A percentile compares a stretch with the other conserved stretches of the same genome.
Conservation (phyloP, 2,329 filamentous ascomycete genomes). For the Fusarium torreyae region DNA sequence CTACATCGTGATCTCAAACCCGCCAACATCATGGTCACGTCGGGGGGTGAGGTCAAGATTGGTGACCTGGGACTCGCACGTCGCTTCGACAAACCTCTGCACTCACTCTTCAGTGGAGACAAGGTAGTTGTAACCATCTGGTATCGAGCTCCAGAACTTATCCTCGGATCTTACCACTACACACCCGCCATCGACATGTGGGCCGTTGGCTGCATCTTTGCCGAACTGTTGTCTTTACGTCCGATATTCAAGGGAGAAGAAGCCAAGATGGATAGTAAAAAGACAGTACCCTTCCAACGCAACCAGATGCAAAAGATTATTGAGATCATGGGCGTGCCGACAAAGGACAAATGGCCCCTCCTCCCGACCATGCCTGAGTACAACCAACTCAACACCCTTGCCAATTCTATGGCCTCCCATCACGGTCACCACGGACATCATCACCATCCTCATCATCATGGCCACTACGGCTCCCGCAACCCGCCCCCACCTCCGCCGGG, state of each 20-base stretch:
- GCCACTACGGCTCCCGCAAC: slow-evolving; percentile 57
- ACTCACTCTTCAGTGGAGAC: slow-evolving; percentile 92
- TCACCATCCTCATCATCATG: slow-evolving; percentile 64
- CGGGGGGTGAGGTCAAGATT: slow-evolving; percentile 90
- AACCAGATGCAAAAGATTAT: slow-evolving; percentile 99
- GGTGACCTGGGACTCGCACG: slow-evolving; percentile 94
- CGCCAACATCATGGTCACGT: slow-evolving; percentile 99
- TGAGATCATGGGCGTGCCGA: slow-evolving; percentile 93
- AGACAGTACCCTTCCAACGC: slow-evolving; percentile 95
- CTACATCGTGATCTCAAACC: slow-evolving; percentile 97
- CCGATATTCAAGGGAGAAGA: slow-evolving; percentile 99
- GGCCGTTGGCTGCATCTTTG: slow-evolving; percentile 98
- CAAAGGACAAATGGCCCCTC: slow-evolving; percentile 89
- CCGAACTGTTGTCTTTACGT: slow-evolving; percentile 88
- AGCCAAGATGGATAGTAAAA: slow-evolving; percentile 98
- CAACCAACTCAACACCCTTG: slow-evolving; percentile 73
- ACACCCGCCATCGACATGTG: slow-evolving; percentile 97
- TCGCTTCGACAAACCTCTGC: slow-evolving; percentile 93
- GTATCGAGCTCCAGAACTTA: slow-evolving; percentile 95
- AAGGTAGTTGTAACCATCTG: slow-evolving; percentile 99
- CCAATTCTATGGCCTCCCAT: slow-evolving; percentile 64
- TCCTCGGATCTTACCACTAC: slow-evolving; percentile 95
- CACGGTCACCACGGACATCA: slow-evolving; percentile 59
- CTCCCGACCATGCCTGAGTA: slow-evolving; percentile 91
- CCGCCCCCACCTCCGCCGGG: slow-evolving; percentile 50